A percentile compares a stretch with the other conserved stretches of the same genome.
Evolutionary conservation across 768 basidiomycete genomes (phyloP).

Genomic region (Podaxis sp.): DNA sequence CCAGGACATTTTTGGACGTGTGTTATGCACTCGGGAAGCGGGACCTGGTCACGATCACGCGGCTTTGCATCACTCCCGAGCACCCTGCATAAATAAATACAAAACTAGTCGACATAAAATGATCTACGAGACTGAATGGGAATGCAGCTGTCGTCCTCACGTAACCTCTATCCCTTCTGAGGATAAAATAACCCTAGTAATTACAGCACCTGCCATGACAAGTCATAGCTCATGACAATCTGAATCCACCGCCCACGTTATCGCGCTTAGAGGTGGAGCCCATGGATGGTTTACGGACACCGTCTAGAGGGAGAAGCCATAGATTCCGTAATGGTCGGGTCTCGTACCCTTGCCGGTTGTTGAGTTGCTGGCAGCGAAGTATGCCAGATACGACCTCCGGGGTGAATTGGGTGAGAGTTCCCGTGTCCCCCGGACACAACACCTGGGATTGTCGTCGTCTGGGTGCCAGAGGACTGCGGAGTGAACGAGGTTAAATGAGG

Average conservation of each 20-base stretch:
- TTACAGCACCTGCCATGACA: not conserved
- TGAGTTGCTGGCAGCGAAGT: not conserved
- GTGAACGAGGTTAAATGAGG: not conserved
- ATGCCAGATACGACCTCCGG: not conserved
- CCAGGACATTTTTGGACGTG: not conserved
- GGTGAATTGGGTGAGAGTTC: not conserved
- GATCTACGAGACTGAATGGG: not conserved
- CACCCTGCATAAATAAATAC: not conserved
- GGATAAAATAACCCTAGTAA: not conserved
- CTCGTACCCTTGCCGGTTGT: not conserved
- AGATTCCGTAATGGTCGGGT: conserved; percentile 1
- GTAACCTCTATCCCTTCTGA: not conserved
- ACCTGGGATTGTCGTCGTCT: not conserved
- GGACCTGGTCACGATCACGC: not conserved
- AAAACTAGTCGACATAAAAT: not conserved
- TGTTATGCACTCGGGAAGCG: not conserved
- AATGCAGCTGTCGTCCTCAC: not conserved
- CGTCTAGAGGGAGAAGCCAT: not conserved
- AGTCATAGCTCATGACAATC: not conserved
- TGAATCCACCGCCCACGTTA: conserved; percentile 5
- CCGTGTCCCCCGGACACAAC: not conserved
- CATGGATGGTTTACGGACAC: conserved; percentile 9
- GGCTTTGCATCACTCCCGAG: not conserved
- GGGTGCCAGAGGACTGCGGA: conserved; percentile 43
- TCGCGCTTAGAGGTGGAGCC: not conserved